These are phyloP conservation scores for Globisporangium middletonii DNA, from an alignment of 352 stramenopile species.

Conservation along the genomic window DNA sequence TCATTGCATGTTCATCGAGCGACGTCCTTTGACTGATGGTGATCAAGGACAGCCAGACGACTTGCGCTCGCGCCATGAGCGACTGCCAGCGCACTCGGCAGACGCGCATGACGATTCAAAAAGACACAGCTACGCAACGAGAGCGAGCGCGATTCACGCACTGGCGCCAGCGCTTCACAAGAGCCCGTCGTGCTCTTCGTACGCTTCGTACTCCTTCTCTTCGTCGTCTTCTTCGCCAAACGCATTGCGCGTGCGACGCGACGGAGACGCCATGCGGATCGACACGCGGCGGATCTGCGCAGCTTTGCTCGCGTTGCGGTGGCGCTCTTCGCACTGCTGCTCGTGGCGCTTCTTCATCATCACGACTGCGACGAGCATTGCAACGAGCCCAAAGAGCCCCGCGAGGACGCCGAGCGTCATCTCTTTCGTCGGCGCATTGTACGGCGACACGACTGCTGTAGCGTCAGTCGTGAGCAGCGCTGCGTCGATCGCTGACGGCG, in stretches of 20 bases:
- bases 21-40: no score
- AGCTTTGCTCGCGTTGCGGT: constrained; percentile 50
- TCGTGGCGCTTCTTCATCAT: constrained; percentile 62
- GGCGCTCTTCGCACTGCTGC: constrained; percentile 34
- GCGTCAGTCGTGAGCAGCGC: not conserved
- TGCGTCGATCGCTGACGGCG: not conserved
- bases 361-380: constrained; percentile 56
- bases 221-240: constrained; percentile 30
- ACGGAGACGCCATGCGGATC: constrained; percentile 43
- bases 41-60: no score
- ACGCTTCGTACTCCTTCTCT: constrained; percentile 35
- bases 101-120: no score
- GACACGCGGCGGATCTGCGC: constrained; percentile 73
- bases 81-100: no score
- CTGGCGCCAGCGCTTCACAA: constrained; percentile 26
- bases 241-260: constrained; percentile 3
- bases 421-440: constrained; percentile 55
- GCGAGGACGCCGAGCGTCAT: constrained; percentile 52
- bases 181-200: constrained; percentile 54
- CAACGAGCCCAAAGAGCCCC: constrained; percentile 43
- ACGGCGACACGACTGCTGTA: constrained; percentile 7
- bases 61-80: no score
- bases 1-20: no score
- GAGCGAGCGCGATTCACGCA: not conserved
- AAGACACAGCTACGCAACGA: not conserved